These are phyloP conservation scores for Obelidium mucronatum DNA, from an alignment of 192 early-diverging fungal species.

Conservation along the genomic window DNA sequence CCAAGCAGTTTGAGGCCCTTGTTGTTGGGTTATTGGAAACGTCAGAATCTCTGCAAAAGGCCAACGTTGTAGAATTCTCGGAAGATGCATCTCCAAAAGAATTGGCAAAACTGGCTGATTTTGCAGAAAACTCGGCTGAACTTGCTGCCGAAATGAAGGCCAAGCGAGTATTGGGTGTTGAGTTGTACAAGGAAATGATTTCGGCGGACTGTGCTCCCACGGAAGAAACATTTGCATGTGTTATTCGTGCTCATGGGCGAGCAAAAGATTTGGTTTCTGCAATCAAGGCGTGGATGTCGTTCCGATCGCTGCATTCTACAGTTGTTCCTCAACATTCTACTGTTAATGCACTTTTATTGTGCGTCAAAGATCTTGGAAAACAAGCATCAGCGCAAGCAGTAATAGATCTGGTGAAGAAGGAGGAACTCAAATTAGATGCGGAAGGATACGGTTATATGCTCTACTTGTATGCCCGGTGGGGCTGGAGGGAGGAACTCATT, in stretches of 20 bases:
- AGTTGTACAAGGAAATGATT: conserved; percentile 42
- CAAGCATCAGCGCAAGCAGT: conserved; percentile 24
- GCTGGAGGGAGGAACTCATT: conserved; percentile 29
- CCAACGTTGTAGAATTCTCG: not conserved
- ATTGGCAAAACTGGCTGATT: not conserved
- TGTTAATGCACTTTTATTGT: conserved; percentile 10
- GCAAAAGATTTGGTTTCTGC: conserved; percentile 28
- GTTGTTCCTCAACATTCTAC: not conserved
- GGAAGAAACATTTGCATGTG: conserved; percentile 22
- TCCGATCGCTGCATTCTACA: not conserved
- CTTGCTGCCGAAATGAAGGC: conserved; percentile 17
- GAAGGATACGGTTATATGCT: conserved; percentile 17
- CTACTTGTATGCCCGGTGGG: conserved; percentile 23
- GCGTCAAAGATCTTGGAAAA: conserved; percentile 24
- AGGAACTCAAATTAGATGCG: conserved; percentile 13
- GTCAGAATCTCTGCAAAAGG: not conserved
- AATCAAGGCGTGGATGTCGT: conserved; percentile 36
- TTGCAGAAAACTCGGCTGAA: not conserved
- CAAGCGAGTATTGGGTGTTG: conserved; percentile 17
- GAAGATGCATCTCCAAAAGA: not conserved
- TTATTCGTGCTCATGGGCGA: conserved; percentile 26
- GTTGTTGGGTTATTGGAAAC: conserved; percentile 9
- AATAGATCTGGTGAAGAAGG: conserved; percentile 33
- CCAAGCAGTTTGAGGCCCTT: conserved; percentile 36
- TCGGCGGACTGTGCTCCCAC: conserved; percentile 2